Evolutionary conservation across 2,329 filamentous ascomycete genomes (phyloP).

Genomic region (Metarhizium sp.): DNA sequence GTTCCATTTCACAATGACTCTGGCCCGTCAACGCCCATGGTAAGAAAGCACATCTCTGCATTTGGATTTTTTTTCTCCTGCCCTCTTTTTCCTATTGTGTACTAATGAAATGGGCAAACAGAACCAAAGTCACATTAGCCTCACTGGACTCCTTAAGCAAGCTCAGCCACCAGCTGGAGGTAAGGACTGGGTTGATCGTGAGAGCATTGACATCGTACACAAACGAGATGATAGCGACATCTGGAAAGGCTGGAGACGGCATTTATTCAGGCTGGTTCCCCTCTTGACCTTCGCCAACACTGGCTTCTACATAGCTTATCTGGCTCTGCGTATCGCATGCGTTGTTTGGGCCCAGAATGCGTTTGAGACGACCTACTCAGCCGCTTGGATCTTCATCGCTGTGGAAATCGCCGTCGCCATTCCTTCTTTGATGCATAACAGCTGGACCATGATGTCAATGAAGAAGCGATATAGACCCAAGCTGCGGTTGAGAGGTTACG

Average conservation of each 20-base stretch:
- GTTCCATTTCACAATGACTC: conserved; percentile 8
- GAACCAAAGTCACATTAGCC: conserved; percentile 33
- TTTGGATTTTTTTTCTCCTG: not conserved
- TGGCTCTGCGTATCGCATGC: conserved; percentile 40
- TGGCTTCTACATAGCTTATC: conserved; percentile 36
- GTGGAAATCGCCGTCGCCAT: conserved; percentile 44
- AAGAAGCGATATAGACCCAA: conserved; percentile 44
- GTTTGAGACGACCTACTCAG: conserved; percentile 29
- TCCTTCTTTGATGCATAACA: conserved; percentile 46
- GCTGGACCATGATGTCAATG: conserved; percentile 47
- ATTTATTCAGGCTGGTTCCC: conserved; percentile 28
- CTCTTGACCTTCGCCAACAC: conserved; percentile 31
- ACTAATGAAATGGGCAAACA: conserved; percentile 12
- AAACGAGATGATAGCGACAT: conserved; percentile 34
- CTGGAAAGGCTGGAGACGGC: conserved; percentile 34
- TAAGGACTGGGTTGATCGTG: conserved; percentile 21
- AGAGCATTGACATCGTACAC: conserved; percentile 28
- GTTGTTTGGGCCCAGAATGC: conserved; percentile 40
- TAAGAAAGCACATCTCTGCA: not conserved
- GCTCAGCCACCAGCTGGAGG: conserved; percentile 19
- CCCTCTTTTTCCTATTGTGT: not conserved
- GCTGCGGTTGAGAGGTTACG: conserved; percentile 38
- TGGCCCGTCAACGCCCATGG: conserved; percentile 10
- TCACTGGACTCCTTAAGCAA: conserved; percentile 28
- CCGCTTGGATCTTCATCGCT: conserved; percentile 48